These are phyloP conservation scores for Chaetomium sp. DNA, from an alignment of 2,329 filamentous ascomycete species.

Conservation along the genomic window DNA sequence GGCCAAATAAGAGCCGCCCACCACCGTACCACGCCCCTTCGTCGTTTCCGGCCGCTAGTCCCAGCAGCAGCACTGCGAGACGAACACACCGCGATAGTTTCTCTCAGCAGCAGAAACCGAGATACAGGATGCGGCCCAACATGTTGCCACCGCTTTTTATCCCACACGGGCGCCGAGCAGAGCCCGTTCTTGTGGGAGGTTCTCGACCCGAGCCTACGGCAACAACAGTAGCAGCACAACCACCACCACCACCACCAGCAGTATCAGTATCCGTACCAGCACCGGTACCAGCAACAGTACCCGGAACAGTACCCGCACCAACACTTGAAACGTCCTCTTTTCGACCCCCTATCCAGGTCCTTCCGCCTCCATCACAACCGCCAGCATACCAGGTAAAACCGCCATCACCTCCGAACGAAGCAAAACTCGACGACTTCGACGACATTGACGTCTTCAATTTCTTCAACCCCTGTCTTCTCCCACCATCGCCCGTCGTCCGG, in stretches of 20 bases:
- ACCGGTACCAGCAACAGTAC: neutral
- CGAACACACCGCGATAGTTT: neutral
- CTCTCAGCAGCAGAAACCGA: neutral
- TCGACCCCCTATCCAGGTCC: neutral
- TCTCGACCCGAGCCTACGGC: neutral
- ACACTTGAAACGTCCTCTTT: neutral
- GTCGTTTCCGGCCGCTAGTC: neutral
- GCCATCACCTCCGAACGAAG: neutral
- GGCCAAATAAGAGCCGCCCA: neutral
- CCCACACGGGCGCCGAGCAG: neutral
- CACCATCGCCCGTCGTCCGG: slow-evolving; percentile 1
- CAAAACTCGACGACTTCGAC: slow-evolving; percentile 1
- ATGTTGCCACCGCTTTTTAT: slow-evolving; percentile 9
- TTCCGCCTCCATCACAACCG: neutral
- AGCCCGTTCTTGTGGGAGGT: neutral
- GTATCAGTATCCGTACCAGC: neutral
- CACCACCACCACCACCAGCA: neutral
- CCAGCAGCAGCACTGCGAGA: neutral
- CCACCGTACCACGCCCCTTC: neutral
- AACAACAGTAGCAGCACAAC: neutral
- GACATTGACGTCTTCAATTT: slow-evolving; percentile 16
- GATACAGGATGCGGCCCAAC: slow-evolving; percentile 6
- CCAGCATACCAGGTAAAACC: neutral
- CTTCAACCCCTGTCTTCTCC: slow-evolving; percentile 18
- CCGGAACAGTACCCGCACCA: neutral